A percentile compares a stretch with the other conserved stretches of the same genome.
Conservation (phyloP, 768 basidiomycete species). For the Ephemerocybe angulata region DNA sequence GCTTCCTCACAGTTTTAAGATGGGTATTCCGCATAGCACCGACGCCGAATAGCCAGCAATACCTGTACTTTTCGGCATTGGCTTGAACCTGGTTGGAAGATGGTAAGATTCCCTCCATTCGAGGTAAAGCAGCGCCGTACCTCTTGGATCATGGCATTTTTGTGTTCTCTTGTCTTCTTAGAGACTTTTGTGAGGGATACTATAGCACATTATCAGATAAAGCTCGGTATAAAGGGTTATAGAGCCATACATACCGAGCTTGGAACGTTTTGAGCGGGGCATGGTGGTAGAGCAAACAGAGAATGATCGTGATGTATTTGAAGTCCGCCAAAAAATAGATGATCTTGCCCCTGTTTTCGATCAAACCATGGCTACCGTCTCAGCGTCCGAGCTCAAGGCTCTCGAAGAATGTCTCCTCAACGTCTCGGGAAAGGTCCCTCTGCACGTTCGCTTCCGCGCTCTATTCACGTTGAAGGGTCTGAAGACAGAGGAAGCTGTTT, state of each 20-base stretch:
- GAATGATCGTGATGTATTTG: slow-evolving; percentile 25
- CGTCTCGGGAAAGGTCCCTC: slow-evolving; percentile 59
- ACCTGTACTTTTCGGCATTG: slow-evolving; percentile 85
- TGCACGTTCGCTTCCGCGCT: slow-evolving; percentile 87
- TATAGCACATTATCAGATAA: slow-evolving; percentile 26
- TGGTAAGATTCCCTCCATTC: neutral
- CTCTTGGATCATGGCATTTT: slow-evolving; percentile 77
- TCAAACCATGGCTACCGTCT: slow-evolving; percentile 32
- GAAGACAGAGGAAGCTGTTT: slow-evolving; percentile 71
- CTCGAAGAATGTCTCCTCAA: slow-evolving; percentile 83
- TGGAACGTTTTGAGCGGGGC: slow-evolving; percentile 87
- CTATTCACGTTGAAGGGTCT: slow-evolving; percentile 90
- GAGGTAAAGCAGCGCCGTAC: slow-evolving; percentile 36
- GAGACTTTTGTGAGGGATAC: slow-evolving; percentile 92
- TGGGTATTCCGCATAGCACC: slow-evolving; percentile 95
- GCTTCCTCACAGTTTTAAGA: slow-evolving; percentile 86
- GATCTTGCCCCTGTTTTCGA: slow-evolving; percentile 14
- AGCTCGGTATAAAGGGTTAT: slow-evolving; percentile 8
- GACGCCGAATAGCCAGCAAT: slow-evolving; percentile 94
- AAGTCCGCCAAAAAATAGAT: slow-evolving; percentile 47
- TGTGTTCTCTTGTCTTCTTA: slow-evolving; percentile 91
- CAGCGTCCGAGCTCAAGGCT: slow-evolving; percentile 52
- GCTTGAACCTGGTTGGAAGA: slow-evolving; percentile 62
- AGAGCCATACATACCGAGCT: slow-evolving; percentile 62
- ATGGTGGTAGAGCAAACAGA: slow-evolving; percentile 41